Conservation (phyloP, 495 filamentous ascomycete genomes). For the Chaetomium cochliodes region DNA sequence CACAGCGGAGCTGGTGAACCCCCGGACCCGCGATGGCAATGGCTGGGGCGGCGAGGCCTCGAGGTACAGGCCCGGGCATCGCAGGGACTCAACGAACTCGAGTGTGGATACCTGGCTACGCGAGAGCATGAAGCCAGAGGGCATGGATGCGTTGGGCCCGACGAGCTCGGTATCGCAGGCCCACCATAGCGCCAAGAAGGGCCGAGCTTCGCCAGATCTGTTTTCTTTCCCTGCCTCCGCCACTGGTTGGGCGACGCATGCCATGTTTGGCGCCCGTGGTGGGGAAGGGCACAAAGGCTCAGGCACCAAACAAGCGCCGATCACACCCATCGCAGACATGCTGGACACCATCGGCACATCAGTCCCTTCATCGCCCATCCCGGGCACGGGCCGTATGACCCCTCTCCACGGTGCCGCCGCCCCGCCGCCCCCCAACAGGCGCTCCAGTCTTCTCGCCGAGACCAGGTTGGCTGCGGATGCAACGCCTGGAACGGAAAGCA, state of each 20-base stretch:
- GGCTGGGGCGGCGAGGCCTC: conserved; percentile 39
- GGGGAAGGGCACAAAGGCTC: conserved; percentile 40
- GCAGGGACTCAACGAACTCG: conserved; percentile 31
- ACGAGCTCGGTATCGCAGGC: conserved; percentile 31
- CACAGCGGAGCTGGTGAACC: conserved; percentile 12
- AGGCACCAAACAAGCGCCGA: conserved; percentile 16
- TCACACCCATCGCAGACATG: conserved; percentile 38
- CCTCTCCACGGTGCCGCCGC: conserved; percentile 23
- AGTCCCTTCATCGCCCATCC: conserved; percentile 29
- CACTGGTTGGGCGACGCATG: conserved; percentile 43
- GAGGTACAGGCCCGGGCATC: neutral
- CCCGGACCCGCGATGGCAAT: conserved; percentile 2
- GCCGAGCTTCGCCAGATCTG: conserved; percentile 44
- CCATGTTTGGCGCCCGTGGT: conserved; percentile 44
- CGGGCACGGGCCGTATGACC: conserved; percentile 31
- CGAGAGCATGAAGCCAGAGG: conserved; percentile 43
- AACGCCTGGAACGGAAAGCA: conserved; percentile 14
- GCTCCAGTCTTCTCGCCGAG: conserved; percentile 45
- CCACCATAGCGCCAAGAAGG: conserved; percentile 22
- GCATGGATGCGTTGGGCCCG: conserved; percentile 22
- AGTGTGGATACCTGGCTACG: conserved; percentile 47
- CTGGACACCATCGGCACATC: conserved; percentile 42
- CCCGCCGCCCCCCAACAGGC: conserved; percentile 43
- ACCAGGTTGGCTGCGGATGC: conserved; percentile 32
- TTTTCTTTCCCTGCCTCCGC: conserved; percentile 45